phyloP scores from a whole-genome alignment of 768 basidiomycete species.

The Calocybe cyanea region DNA sequence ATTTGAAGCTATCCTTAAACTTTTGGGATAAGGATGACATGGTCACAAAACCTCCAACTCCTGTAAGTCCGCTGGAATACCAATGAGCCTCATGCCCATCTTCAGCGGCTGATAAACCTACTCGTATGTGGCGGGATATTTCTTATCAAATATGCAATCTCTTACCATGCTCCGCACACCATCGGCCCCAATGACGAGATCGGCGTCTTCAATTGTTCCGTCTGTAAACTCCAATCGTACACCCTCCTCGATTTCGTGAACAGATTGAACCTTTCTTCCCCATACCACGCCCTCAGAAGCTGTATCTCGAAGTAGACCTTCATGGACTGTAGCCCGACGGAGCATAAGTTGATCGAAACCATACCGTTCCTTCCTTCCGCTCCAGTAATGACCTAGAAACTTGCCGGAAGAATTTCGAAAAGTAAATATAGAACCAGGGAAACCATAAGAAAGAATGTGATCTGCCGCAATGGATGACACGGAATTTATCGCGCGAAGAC shows the following conservation, averaged over 20 bases:
- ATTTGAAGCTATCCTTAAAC: conserved; percentile 24
- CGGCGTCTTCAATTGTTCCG: conserved; percentile 28
- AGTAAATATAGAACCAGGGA: conserved; percentile 7
- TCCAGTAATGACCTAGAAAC: conserved; percentile 22
- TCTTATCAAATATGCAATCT: conserved; percentile 25
- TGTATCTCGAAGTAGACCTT: conserved; percentile 28
- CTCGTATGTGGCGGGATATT: conserved; percentile 26
- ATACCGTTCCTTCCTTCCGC: conserved; percentile 27
- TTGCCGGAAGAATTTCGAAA: conserved; percentile 28
- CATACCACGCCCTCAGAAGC: conserved; percentile 26
- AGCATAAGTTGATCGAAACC: conserved; percentile 30
- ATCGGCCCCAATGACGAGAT: conserved; percentile 38
- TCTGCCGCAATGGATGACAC: conserved; percentile 25
- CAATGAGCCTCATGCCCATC: not conserved
- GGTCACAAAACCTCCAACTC: conserved; percentile 36
- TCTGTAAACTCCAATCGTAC: conserved; percentile 25
- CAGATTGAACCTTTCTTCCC: conserved; percentile 24
- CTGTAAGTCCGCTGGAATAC: conserved; percentile 23
- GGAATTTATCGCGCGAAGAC: conserved; percentile 29
- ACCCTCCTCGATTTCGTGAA: conserved; percentile 23
- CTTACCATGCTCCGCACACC: conserved; percentile 34
- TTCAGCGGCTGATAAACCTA: conserved; percentile 12
- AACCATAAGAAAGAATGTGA: conserved; percentile 23
- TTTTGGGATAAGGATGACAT: conserved; percentile 23
- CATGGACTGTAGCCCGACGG: conserved; percentile 29